A percentile compares a stretch with the other conserved stretches of the same genome.
phyloP scores from a whole-genome alignment of 306 rosid genomes.

The Casuarina equisetifolia region DNA sequence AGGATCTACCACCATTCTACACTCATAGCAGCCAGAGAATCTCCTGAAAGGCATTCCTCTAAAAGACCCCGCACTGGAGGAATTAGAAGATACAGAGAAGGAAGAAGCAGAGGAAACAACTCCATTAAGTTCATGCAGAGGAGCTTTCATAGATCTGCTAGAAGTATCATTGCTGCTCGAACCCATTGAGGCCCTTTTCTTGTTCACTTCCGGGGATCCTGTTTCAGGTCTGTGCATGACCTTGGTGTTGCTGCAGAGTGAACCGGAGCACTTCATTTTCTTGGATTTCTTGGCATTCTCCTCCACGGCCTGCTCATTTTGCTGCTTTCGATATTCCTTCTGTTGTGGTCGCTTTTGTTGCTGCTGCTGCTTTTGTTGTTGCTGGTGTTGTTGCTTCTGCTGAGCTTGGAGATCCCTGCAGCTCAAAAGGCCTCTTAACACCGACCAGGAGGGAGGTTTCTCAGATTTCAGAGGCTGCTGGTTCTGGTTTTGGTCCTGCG shows the following conservation, averaged over 20 bases:
- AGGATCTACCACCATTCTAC: constrained; percentile 96
- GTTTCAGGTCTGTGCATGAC: constrained; percentile 71
- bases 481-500: constrained; percentile 37
- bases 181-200: constrained; percentile 54
- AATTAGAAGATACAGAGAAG: constrained; percentile 55
- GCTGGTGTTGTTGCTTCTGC: constrained; percentile 22
- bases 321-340: constrained; percentile 43
- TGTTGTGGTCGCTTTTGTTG: constrained; percentile 41
- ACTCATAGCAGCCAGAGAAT: constrained; percentile 92
- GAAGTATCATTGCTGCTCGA: constrained; percentile 51
- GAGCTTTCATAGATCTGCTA: constrained; percentile 71
- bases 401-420: constrained; percentile 65
- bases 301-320: constrained; percentile 55
- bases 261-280: constrained; percentile 95
- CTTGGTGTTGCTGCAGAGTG: constrained; percentile 81
- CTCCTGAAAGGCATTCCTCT: constrained; percentile 88
- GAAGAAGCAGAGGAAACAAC: constrained; percentile 56
- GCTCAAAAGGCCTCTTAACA: constrained; percentile 66
- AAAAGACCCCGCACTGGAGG: constrained; percentile 66
- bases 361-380: constrained; percentile 23
- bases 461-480: constrained; percentile 55
- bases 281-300: constrained; percentile 68
- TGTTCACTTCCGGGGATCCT: constrained; percentile 56
- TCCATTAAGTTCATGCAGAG: constrained; percentile 62
- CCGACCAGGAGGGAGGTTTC: constrained; percentile 77